Evolutionary conservation across 805 yeast genomes (phyloP).

Genomic region (Lipomyces yamadae): DNA sequence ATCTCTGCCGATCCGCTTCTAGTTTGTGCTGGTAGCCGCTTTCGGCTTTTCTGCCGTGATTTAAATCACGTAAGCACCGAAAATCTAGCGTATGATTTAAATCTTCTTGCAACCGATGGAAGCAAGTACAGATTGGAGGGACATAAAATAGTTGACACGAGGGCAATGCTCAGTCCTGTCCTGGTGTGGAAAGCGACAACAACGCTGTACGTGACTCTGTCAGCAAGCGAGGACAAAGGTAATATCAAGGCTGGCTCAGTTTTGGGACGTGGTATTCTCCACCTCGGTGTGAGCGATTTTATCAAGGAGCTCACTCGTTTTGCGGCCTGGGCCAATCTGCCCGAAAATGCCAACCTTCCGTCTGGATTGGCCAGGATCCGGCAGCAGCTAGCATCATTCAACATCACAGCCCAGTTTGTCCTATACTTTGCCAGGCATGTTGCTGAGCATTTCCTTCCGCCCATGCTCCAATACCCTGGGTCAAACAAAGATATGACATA

Average conservation of each 20-base stretch:
- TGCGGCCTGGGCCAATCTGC: conserved; percentile 1
- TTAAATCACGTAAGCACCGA: background rate
- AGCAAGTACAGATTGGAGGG: background rate
- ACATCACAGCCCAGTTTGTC: background rate
- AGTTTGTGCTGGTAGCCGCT: background rate
- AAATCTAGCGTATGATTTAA: background rate
- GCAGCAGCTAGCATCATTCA: background rate
- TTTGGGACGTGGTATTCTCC: background rate
- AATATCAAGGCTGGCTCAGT: background rate
- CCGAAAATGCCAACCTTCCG: background rate
- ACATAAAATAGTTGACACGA: background rate
- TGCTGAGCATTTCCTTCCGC: background rate
- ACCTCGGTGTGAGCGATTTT: background rate
- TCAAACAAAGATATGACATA: background rate
- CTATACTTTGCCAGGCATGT: background rate
- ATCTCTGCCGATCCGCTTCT: background rate
- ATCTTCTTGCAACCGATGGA: background rate
- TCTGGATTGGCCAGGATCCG: background rate
- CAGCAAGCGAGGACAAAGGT: background rate
- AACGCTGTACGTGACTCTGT: background rate
- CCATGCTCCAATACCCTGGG: background rate
- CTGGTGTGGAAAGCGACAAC: background rate
- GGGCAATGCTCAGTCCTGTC: background rate
- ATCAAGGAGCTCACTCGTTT: background rate
- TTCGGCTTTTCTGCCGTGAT: background rate